Conservation (phyloP, 2,329 filamentous ascomycete species). For the Alternaria hordeiaustralica region DNA sequence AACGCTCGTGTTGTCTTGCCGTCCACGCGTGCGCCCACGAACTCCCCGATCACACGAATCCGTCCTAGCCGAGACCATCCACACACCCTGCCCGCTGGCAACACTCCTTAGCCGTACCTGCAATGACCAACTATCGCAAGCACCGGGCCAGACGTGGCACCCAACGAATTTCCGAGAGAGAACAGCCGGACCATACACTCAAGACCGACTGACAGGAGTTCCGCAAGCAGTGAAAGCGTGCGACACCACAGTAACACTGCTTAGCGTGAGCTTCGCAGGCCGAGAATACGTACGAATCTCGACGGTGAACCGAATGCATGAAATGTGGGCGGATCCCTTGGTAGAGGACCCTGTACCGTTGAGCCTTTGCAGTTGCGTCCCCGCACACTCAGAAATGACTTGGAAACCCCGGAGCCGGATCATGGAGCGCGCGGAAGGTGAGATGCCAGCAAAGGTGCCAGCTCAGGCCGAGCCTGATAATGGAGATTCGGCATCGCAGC, state of each 20-base stretch:
- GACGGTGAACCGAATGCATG: background rate
- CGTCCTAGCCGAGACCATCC: background rate
- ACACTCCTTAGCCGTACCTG: background rate
- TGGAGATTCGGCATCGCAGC: background rate
- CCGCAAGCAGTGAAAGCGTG: background rate
- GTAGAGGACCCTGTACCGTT: background rate
- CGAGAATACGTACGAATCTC: background rate
- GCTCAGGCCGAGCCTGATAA: background rate
- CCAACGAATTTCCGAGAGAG: background rate
- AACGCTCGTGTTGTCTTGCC: background rate
- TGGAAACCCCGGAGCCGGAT: background rate
- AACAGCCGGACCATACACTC: background rate
- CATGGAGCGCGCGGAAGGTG: background rate
- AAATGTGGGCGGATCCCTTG: background rate
- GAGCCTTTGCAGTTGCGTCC: background rate
- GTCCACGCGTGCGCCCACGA: background rate
- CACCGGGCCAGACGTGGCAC: background rate
- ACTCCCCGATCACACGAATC: background rate
- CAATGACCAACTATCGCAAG: background rate
- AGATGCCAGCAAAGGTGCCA: background rate
- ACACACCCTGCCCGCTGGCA: background rate
- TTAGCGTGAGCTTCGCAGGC: background rate
- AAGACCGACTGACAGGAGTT: background rate
- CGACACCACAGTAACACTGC: background rate
- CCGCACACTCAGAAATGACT: background rate